Evolutionary conservation across 495 filamentous ascomycete species (phyloP).

Genomic region (Copromyces sp.): DNA sequence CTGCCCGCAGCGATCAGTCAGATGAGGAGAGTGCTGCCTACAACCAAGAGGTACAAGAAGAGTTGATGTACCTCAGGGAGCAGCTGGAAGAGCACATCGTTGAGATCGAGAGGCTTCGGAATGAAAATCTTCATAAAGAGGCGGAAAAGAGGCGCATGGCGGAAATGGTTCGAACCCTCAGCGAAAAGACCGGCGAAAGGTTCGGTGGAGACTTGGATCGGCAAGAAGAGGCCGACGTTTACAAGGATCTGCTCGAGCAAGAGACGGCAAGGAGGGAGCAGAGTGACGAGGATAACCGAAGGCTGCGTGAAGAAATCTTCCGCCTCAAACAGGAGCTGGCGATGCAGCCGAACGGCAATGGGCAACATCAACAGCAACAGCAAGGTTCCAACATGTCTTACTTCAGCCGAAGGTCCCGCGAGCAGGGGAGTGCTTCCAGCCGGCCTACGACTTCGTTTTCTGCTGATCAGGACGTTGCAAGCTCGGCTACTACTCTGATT

Average conservation of each 20-base stretch:
- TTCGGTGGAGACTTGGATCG: slow-evolving; percentile 57
- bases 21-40: slow-evolving; percentile 39
- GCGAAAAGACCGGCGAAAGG: slow-evolving; percentile 47
- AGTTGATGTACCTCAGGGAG: slow-evolving; percentile 73
- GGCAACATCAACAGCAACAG: slow-evolving; percentile 38
- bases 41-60: slow-evolving; percentile 70
- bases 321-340: slow-evolving; percentile 56
- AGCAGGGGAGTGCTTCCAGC: slow-evolving; percentile 47
- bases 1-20: slow-evolving; percentile 35
- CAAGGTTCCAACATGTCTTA: slow-evolving; percentile 44
- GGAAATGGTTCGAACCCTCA: slow-evolving; percentile 64
- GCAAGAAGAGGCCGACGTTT: slow-evolving; percentile 84
- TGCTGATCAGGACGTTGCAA: slow-evolving; percentile 44
- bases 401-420: slow-evolving; percentile 49
- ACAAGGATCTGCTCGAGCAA: slow-evolving; percentile 90
- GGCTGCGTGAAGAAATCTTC: slow-evolving; percentile 74
- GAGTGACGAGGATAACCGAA: slow-evolving; percentile 76
- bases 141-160: slow-evolving; percentile 72
- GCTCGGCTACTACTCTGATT: slow-evolving; percentile 58
- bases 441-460: slow-evolving; percentile 53
- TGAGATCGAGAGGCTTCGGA: slow-evolving; percentile 69
- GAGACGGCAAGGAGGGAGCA: slow-evolving; percentile 86
- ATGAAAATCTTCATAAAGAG: slow-evolving; percentile 65
- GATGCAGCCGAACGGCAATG: slow-evolving; percentile 18
- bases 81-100: slow-evolving; percentile 70